These are phyloP conservation scores for Chlamydomonas sp. DNA, from an alignment of 139 green algal species.

Conservation along the genomic window DNA sequence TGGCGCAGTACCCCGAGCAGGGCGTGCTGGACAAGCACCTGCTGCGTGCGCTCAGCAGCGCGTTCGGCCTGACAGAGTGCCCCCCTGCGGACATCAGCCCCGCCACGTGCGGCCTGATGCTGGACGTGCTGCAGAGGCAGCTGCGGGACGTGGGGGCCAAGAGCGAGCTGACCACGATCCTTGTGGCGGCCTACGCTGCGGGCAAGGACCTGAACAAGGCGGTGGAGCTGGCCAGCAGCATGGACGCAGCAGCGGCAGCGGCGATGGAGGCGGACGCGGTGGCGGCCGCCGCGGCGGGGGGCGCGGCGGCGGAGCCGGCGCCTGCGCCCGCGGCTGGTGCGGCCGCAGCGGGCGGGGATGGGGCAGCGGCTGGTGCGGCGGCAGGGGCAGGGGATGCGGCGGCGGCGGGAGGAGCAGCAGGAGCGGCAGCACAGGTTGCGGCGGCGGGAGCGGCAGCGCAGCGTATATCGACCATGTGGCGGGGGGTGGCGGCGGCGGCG, in stretches of 20 bases:
- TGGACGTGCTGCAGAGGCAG: conserved; percentile 22
- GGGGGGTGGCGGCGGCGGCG: conserved; percentile 17
- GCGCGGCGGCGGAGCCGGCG: conserved; percentile 1
- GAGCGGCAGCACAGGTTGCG: not conserved
- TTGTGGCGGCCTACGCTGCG: conserved; percentile 18
- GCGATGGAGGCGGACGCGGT: conserved; percentile 15
- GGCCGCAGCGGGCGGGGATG: not conserved
- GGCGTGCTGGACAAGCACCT: conserved; percentile 31
- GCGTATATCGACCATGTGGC: conserved; percentile 22
- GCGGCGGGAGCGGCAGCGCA: not conserved
- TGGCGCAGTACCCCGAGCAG: conserved; percentile 23
- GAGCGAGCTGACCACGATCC: conserved; percentile 29
- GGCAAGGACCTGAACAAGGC: not conserved
- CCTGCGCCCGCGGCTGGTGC: not conserved
- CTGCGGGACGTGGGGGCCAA: conserved; percentile 12
- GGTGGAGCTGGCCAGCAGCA: conserved; percentile 20
- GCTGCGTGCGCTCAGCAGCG: conserved; percentile 7
- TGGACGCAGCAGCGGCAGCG: conserved; percentile 23
- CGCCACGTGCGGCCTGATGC: conserved; percentile 11
- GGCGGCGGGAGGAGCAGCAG: not conserved
- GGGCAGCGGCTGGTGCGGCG: no score
- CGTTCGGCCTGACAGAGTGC: conserved; percentile 7
- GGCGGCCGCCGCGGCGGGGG: not conserved
- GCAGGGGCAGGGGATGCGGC: not conserved
- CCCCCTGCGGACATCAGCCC: not conserved